phyloP scores from a whole-genome alignment of 495 filamentous ascomycete genomes.

The Aspergillus avenaceus region DNA sequence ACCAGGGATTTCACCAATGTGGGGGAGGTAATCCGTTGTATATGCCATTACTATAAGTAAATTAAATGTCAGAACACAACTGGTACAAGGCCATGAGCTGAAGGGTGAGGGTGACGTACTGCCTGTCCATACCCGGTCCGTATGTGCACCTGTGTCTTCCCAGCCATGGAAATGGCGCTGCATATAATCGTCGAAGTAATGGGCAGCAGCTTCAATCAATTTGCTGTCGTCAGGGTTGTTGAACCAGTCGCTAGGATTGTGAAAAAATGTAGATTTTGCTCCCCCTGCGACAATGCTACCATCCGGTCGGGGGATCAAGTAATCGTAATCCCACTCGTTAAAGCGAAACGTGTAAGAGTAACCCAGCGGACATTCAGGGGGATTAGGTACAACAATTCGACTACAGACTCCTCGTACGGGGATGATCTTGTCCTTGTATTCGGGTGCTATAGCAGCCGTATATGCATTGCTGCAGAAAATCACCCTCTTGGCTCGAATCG shows the following conservation, averaged over 20 bases:
- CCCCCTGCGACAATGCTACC: conserved; percentile 53
- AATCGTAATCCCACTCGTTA: conserved; percentile 35
- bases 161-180: conserved; percentile 44
- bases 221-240: conserved; percentile 45
- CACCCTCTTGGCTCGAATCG: conserved; percentile 53
- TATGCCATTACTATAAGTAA: conserved; percentile 41
- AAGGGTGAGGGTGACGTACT: conserved; percentile 27
- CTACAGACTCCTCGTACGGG: conserved; percentile 59
- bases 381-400: conserved; percentile 28
- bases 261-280: conserved; percentile 30
- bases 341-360: conserved; percentile 26
- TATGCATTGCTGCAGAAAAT: conserved; percentile 79
- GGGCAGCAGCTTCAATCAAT: conserved; percentile 33
- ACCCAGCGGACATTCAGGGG: conserved; percentile 10
- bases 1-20: conserved; percentile 41
- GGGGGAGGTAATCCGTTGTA: conserved; percentile 37
- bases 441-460: conserved; percentile 65
- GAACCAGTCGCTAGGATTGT: conserved; percentile 40
- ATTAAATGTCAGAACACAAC: conserved; percentile 1
- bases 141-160: conserved; percentile 40
- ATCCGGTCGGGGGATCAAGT: conserved; percentile 47
- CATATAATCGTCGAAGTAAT: conserved; percentile 48
- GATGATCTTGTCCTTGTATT: conserved; percentile 67
- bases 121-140: conserved; percentile 49
- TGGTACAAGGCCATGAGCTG: not conserved